Percentiles rank a stretch among this genome's conserved stretches.
phyloP scores from a whole-genome alignment of 2,329 filamentous ascomycete genomes.

The Uncinocarpus reesii region DNA sequence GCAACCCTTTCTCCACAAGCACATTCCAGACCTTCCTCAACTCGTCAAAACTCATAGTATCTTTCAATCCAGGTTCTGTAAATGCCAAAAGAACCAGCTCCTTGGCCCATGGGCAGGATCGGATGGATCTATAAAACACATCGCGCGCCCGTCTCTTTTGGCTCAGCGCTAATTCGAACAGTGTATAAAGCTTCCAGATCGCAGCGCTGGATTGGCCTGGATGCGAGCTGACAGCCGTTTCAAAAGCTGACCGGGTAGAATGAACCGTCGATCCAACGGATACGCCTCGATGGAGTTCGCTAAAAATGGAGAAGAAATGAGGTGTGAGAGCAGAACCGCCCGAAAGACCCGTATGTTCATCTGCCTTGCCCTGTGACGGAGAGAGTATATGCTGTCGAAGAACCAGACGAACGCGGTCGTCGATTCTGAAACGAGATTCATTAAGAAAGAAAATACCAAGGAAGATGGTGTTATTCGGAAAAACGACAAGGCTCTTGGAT shows the following conservation, averaged over 20 bases:
- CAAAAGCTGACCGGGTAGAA: slow-evolving; percentile 47
- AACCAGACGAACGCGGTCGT: slow-evolving; percentile 64
- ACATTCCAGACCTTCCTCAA: slow-evolving; percentile 46
- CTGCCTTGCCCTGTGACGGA: slow-evolving; percentile 20
- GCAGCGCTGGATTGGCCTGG: slow-evolving; percentile 32
- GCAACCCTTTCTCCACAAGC: slow-evolving; percentile 51
- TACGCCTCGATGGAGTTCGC: slow-evolving; percentile 41
- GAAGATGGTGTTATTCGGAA: slow-evolving; percentile 68
- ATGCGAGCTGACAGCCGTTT: slow-evolving; percentile 37
- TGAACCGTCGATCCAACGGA: slow-evolving; percentile 41
- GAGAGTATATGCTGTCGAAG: slow-evolving; percentile 38
- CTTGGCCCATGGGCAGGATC: slow-evolving; percentile 54
- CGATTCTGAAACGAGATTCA: slow-evolving; percentile 59
- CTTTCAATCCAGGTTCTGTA: slow-evolving; percentile 29
- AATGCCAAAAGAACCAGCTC: slow-evolving; percentile 50
- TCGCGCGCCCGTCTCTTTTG: slow-evolving; percentile 37
- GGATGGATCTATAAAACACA: slow-evolving; percentile 47
- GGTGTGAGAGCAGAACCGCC: slow-evolving; percentile 21
- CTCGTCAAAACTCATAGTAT: slow-evolving; percentile 38
- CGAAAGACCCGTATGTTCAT: slow-evolving; percentile 12
- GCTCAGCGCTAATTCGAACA: slow-evolving; percentile 39
- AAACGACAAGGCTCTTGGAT: slow-evolving; percentile 49
- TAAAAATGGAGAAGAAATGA: slow-evolving; percentile 47
- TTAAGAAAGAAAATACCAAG: slow-evolving; percentile 63
- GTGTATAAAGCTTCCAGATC: slow-evolving; percentile 45